Base-by-base conservation (phyloP, 1,284 basidiomycete species). In the Ceratobasidium sp. region DNA sequence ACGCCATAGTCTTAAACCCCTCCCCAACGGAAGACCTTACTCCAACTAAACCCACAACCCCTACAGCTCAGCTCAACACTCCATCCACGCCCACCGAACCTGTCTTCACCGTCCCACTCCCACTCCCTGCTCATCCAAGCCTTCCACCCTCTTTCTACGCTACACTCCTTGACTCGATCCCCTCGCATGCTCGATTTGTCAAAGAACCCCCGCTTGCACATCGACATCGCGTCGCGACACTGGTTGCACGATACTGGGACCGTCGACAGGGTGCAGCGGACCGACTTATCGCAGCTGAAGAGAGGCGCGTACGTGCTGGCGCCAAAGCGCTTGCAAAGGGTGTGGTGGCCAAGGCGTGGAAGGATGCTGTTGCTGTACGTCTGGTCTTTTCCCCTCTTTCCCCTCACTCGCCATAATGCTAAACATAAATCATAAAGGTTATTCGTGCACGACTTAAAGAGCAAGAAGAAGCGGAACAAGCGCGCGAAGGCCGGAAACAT, bases 311-410 rank as follows among this genome's bases (percentile, higher is more conserved):
- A 7, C 23, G 71, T 23, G 50, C 61, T 4, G 71, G 71, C 15
- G 71, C 71, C 12, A 75, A 56, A 17, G 71, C 71, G n/a, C 38
- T 75, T n/a, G 71, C 77, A 33, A 79, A 89, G 80, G 87, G 93
- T 82, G 91, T 98, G 26, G 87, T 90, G 38, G 59, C 71, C 23
- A 90, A 89, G 46, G 93, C 96, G 81, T 99, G 97, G 97, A 94
- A 93, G 83, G 91, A 96, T 81, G 97, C 95, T 1, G 91, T 96
- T 68, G 93, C 93, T 82, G 95, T 96, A 83, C 84, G 94, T 89
- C 33, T 3, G 52, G 15, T 9, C 64, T 44, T 23, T 13, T 12
- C 26, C 33, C 44, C 13, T 38, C 6, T 26, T 61, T 61, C 10
- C 78, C 4, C 4, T 33, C 33, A 33, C 33, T 33, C 33, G 33